A percentile compares a stretch with the other conserved stretches of the same genome.
Evolutionary conservation across 805 yeast species (phyloP).

Genomic region (Clavispora carvajalis): DNA sequence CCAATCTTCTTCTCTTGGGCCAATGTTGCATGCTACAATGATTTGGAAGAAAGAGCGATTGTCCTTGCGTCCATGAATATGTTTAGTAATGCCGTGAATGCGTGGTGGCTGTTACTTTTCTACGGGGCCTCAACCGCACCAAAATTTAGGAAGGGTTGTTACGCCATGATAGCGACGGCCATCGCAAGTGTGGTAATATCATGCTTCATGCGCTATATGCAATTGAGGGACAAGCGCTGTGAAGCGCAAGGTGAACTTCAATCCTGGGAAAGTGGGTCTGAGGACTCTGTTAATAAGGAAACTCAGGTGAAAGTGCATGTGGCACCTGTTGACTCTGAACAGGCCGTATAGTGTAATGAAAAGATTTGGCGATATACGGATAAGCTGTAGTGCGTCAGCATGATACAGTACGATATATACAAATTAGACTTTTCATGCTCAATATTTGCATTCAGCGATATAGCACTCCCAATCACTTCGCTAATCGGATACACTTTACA

Average conservation of each 20-base stretch:
- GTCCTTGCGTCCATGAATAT: conserved; percentile 63
- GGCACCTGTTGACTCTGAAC: not conserved
- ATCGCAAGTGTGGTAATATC: conserved; percentile 38
- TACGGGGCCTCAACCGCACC: conserved; percentile 51
- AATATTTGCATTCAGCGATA: no score
- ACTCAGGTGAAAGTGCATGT: not conserved
- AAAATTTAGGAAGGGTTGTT: conserved; percentile 46
- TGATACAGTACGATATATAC: no score
- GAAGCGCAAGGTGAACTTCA: not conserved
- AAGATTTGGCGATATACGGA: no score
- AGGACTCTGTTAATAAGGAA: not conserved
- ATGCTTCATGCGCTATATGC: conserved; percentile 37
- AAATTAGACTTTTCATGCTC: no score
- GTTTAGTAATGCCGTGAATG: conserved; percentile 58
- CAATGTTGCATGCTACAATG: conserved; percentile 51
- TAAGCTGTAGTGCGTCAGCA: not conserved
- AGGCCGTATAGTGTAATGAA: not conserved
- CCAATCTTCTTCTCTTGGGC: conserved; percentile 63
- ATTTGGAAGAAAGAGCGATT: conserved; percentile 58
- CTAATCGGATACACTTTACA: no score
- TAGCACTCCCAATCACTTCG: no score
- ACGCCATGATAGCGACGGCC: conserved; percentile 53
- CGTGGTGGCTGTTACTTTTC: conserved; percentile 59
- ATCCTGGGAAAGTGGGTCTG: not conserved
- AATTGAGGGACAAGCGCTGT: conserved; percentile 14